Percentiles rank a stretch among this genome's conserved stretches.
These are phyloP conservation scores for Candida nanaspora DNA, from an alignment of 805 yeast genomes.

Conservation along the genomic window DNA sequence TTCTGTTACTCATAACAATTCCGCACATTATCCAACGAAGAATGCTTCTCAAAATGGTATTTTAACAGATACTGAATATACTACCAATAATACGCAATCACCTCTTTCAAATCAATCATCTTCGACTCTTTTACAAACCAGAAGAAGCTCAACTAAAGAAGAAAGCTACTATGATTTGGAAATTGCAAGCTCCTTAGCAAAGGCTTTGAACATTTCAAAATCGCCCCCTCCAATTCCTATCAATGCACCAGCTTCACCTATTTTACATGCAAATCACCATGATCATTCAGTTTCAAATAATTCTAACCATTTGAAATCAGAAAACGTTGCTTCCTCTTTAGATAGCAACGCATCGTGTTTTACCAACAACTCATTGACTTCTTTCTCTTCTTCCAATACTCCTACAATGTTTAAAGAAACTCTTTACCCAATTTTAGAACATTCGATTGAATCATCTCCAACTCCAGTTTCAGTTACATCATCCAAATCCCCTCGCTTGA, in stretches of 20 bases:
- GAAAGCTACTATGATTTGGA: conserved; percentile 28
- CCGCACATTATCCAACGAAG: too few species aligned
- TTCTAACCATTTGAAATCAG: too few species aligned
- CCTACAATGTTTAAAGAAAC: conserved; percentile 13
- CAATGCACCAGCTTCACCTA: conserved; percentile 3
- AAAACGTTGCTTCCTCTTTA: conserved; percentile 31
- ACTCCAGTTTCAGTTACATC: too few species aligned
- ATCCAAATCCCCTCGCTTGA: too few species aligned
- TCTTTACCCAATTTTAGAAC: conserved; percentile 25
- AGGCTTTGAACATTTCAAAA: conserved; percentile 23
- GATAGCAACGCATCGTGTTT: conserved; percentile 36
- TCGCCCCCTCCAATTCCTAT: conserved; percentile 14
- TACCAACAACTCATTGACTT: conserved; percentile 21
- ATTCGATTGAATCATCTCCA: conserved; percentile 19
- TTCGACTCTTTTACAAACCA: too few species aligned
- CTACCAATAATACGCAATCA: too few species aligned
- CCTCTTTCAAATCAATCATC: too few species aligned
- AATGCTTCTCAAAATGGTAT: too few species aligned
- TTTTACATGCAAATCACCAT: conserved; percentile 11
- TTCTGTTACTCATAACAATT: too few species aligned
- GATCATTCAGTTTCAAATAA: too few species aligned
- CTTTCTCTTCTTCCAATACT: conserved; percentile 19
- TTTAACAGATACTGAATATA: too few species aligned
- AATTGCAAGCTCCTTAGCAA: conserved; percentile 41
- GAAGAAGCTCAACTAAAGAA: too few species aligned